These are phyloP conservation scores for Scopulariopsis brevicaulis DNA, from an alignment of 2,329 filamentous ascomycete genomes.

Conservation along the genomic window DNA sequence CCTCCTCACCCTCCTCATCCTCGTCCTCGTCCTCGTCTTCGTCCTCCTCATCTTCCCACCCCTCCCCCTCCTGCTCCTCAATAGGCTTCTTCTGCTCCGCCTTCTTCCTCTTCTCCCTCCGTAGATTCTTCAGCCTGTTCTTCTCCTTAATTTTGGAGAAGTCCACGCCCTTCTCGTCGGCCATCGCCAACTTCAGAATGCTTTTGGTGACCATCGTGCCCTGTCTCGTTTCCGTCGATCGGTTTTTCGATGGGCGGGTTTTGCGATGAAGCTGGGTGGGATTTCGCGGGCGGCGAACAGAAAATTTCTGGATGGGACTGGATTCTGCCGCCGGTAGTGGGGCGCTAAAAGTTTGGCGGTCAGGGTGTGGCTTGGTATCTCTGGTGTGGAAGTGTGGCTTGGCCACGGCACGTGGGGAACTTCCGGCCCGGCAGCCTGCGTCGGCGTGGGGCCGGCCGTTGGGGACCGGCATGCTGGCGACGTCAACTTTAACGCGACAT, in stretches of 20 bases:
- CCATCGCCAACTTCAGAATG: constrained; percentile 41
- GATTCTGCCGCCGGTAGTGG: constrained; percentile 2
- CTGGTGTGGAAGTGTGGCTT: not conserved
- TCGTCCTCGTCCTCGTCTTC: constrained; percentile 14
- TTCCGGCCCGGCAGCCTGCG: not conserved
- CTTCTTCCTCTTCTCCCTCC: constrained; percentile 21
- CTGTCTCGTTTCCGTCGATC: not conserved
- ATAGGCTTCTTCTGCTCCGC: constrained; percentile 1
- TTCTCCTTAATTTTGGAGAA: constrained; percentile 38
- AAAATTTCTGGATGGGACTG: constrained; percentile 4
- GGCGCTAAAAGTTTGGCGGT: not conserved
- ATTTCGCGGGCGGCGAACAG: not conserved
- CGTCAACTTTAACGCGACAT: too few species aligned
- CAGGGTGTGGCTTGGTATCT: not conserved
- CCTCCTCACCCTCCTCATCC: constrained; percentile 19
- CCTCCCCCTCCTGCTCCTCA: constrained; percentile 13
- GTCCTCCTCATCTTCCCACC: constrained; percentile 9
- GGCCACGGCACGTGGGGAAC: too few species aligned
- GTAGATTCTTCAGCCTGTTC: constrained; percentile 33
- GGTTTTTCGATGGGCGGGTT: not conserved
- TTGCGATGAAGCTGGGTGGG: not conserved
- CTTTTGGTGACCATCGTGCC: constrained; percentile 29
- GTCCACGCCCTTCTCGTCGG: constrained; percentile 41
- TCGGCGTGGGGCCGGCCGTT: too few species aligned
- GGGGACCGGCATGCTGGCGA: too few species aligned